Evolutionary conservation across 1,139 yeast genomes (phyloP).

Genomic region (Saccharomyces uvarum): DNA sequence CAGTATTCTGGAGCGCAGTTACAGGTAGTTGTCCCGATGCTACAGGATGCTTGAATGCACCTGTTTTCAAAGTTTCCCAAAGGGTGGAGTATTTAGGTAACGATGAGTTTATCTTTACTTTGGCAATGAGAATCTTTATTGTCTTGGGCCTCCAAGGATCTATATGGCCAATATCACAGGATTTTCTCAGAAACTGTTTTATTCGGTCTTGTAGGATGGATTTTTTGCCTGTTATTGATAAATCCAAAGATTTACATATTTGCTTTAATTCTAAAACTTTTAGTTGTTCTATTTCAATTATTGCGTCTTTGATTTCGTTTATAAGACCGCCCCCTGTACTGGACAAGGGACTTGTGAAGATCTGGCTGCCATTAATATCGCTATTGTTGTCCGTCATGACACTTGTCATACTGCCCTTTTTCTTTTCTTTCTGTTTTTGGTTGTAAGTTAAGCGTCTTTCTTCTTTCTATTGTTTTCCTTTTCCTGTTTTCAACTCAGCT

Average conservation of each 20-base stretch:
- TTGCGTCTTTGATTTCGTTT: conserved; percentile 23
- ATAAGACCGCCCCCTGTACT: conserved; percentile 16
- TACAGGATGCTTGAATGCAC: conserved; percentile 19
- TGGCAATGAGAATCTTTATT: conserved; percentile 38
- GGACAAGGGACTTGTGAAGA: conserved; percentile 5
- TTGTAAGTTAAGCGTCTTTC: background rate
- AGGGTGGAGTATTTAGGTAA: conserved; percentile 36
- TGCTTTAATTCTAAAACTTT: conserved; percentile 37
- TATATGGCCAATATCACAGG: conserved; percentile 32
- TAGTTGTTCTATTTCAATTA: conserved; percentile 19
- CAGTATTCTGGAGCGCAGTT: conserved; percentile 5
- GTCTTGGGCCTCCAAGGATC: conserved; percentile 42
- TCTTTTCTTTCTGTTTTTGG: background rate
- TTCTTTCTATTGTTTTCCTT: background rate
- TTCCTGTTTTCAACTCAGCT: background rate
- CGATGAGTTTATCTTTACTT: conserved; percentile 34
- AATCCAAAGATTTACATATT: conserved; percentile 40
- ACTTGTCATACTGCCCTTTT: background rate
- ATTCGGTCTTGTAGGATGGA: conserved; percentile 45
- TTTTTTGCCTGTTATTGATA: conserved; percentile 45
- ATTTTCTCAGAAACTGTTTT: conserved; percentile 34
- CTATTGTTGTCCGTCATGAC: background rate
- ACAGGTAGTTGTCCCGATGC: conserved; percentile 19
- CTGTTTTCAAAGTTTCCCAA: conserved; percentile 19
- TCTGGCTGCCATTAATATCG: background rate